These are phyloP conservation scores for Mycena belliarum DNA, from an alignment of 768 basidiomycete genomes.

Conservation along the genomic window DNA sequence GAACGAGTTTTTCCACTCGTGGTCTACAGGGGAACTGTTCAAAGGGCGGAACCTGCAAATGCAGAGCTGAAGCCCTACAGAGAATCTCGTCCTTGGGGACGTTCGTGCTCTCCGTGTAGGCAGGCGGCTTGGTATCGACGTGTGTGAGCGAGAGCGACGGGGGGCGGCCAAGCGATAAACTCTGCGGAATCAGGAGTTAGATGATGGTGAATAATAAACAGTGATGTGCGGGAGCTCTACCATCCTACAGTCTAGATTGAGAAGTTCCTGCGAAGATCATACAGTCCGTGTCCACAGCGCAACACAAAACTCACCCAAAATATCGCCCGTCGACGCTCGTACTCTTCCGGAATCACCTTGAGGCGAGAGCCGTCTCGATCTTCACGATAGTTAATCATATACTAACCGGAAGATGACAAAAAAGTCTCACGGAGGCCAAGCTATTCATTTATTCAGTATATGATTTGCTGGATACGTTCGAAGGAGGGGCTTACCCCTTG, in stretches of 20 bases:
- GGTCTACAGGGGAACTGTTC: constrained; percentile 44
- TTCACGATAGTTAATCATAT: constrained; percentile 27
- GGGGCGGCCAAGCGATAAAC: constrained; percentile 69
- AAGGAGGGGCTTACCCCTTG: constrained; percentile 55
- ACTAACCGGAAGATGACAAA: constrained; percentile 14
- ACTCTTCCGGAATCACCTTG: constrained; percentile 71
- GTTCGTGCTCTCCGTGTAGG: constrained; percentile 25
- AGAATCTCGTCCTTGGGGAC: constrained; percentile 52
- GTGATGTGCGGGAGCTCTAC: constrained; percentile 30
- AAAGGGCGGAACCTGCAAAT: too few species aligned
- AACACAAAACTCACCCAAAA: constrained; percentile 49
- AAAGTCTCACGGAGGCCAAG: constrained; percentile 16
- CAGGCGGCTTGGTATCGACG: constrained; percentile 61
- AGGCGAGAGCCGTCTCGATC: constrained; percentile 68
- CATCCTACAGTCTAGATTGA: constrained; percentile 73
- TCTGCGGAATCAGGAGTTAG: constrained; percentile 38
- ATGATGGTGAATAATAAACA: neutral
- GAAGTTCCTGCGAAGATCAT: constrained; percentile 45
- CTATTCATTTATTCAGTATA: constrained; percentile 10
- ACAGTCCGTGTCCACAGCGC: neutral
- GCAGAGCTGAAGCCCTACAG: constrained; percentile 50
- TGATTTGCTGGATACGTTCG: neutral
- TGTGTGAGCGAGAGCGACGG: constrained; percentile 66
- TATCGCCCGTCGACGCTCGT: constrained; percentile 65
- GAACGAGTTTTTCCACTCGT: constrained; percentile 72